phyloP scores from a whole-genome alignment of 1,284 basidiomycete genomes.

The Cerrena zonata region DNA sequence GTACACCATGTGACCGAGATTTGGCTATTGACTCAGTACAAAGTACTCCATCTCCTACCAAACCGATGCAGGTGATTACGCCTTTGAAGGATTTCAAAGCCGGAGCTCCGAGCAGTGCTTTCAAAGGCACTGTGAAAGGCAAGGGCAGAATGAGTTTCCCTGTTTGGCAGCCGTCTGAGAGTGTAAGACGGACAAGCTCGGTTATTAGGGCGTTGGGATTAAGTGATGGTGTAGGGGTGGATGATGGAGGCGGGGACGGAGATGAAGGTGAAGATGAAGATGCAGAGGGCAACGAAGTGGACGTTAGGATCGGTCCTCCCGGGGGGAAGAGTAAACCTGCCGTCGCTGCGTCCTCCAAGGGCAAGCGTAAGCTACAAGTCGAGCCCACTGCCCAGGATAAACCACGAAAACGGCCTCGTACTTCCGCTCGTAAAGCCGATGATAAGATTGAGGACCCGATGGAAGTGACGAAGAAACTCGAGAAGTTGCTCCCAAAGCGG shows the following conservation, averaged over 20 bases:
- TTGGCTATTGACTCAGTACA: slow-evolving; percentile 2
- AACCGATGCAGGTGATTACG: not conserved
- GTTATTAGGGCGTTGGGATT: not conserved
- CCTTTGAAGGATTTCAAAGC: not conserved
- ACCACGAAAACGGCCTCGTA: not conserved
- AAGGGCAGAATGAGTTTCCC: not conserved
- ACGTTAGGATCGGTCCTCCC: not conserved
- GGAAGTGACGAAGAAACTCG: not conserved
- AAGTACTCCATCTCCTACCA: not conserved
- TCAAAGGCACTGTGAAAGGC: not conserved
- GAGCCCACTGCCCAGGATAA: not conserved
- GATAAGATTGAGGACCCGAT: not conserved
- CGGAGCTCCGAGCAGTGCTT: not conserved
- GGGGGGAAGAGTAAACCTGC: not conserved
- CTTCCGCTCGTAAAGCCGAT: not conserved
- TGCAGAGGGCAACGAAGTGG: too few relatives aligned
- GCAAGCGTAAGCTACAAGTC: not conserved
- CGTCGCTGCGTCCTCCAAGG: not conserved
- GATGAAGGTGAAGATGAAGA: not conserved
- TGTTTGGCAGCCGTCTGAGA: not conserved
- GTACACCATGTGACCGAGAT: slow-evolving; percentile 6
- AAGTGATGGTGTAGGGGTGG: not conserved
- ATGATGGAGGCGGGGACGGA: not conserved
- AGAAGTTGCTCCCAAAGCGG: slow-evolving; percentile 1
- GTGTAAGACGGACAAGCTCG: not conserved